Conservation (phyloP, 129 eudicot species). For the Apium graveolens region DNA sequence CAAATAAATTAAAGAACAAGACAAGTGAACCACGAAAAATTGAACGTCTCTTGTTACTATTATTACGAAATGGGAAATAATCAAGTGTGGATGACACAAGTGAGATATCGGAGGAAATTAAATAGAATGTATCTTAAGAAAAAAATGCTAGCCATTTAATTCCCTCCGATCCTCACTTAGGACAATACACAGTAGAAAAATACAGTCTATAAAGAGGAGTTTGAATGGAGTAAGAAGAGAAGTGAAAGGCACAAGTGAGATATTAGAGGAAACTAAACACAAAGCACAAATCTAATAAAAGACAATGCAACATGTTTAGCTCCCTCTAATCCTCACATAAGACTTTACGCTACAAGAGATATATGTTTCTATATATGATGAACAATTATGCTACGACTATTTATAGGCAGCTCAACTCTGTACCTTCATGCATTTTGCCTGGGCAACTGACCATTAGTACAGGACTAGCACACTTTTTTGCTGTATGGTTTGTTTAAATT, state of each 20-base stretch:
- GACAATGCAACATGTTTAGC: neutral
- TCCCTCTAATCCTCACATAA: neutral
- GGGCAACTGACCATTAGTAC: neutral
- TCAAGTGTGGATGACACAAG: neutral
- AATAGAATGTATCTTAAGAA: neutral
- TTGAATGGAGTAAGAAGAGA: neutral
- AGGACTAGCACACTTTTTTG: neutral
- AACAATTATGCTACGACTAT: neutral
- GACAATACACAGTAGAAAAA: neutral
- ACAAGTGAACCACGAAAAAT: neutral
- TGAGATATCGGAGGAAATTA: conserved; percentile 5
- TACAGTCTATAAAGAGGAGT: neutral
- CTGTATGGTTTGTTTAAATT: neutral
- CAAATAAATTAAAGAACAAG: neutral
- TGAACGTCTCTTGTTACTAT: neutral
- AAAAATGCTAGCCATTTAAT: neutral
- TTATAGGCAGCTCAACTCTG: neutral
- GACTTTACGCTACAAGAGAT: neutral
- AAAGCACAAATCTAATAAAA: neutral
- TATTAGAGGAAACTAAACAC: conserved; percentile 5
- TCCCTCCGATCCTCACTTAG: conserved; percentile 3
- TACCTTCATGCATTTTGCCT: conserved; percentile 1
- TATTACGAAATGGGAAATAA: neutral
- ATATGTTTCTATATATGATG: neutral
- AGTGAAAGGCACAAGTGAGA: neutral